Evolutionary conservation across 768 basidiomycete species (phyloP).

Genomic region (Butyriboletus loyo): DNA sequence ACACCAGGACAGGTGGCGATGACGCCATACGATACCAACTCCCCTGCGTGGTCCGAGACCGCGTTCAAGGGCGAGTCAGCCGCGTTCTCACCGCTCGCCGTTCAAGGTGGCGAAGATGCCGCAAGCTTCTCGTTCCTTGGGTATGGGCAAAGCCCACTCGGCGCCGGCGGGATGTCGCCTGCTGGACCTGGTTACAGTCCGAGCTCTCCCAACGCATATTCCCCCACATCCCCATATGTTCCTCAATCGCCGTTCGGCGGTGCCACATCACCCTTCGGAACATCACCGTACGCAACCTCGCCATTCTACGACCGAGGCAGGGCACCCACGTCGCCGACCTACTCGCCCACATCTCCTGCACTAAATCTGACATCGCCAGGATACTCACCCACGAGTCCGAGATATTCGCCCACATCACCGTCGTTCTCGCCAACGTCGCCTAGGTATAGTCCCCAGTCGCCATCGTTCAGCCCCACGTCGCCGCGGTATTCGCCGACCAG

Average conservation of each 20-base stretch:
- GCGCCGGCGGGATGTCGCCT: constrained; percentile 86
- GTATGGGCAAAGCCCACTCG: constrained; percentile 83
- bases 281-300: constrained; percentile 81
- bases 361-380: constrained; percentile 80
- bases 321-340: constrained; percentile 73
- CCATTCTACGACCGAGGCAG: constrained; percentile 73
- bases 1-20: constrained; percentile 89
- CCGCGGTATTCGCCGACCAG: constrained; percentile 88
- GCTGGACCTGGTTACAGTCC: constrained; percentile 86
- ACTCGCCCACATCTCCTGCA: constrained; percentile 84
- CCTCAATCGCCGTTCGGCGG: constrained; percentile 80
- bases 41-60: constrained; percentile 77
- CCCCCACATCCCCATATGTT: constrained; percentile 87
- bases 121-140: constrained; percentile 70
- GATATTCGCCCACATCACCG: constrained; percentile 83
- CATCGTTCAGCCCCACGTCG: constrained; percentile 87
- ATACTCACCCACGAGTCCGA: constrained; percentile 65
- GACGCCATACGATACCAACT: constrained; percentile 95
- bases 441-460: constrained; percentile 84
- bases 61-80: constrained; percentile 81
- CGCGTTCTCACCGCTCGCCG: constrained; percentile 92
- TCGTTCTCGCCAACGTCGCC: constrained; percentile 86
- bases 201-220: constrained; percentile 85
- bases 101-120: constrained; percentile 80
- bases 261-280: constrained; percentile 80